A percentile compares a stretch with the other conserved stretches of the same genome.
These are phyloP conservation scores for Eleusine indica DNA, from an alignment of 176 grass and related monocot species.

Conservation along the genomic window DNA sequence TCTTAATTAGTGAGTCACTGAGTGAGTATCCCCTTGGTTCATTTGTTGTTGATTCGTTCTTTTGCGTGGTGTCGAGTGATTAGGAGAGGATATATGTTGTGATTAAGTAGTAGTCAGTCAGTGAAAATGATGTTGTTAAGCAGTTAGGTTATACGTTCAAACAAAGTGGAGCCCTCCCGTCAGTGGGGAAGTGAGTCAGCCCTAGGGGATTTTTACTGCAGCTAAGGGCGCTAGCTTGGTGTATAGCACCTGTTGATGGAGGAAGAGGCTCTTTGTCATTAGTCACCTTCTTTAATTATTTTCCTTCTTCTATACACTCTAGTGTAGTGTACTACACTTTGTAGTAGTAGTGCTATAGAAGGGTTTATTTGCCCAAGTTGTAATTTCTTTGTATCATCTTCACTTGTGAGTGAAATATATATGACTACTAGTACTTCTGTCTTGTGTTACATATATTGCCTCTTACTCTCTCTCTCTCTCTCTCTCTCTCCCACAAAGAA, in stretches of 20 bases:
- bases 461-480: neutral
- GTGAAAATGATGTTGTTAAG: neutral
- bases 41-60: constrained; percentile 52
- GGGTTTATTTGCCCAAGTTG: neutral
- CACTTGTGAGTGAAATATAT: constrained; percentile 35
- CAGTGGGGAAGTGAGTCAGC: constrained; percentile 57
- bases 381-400: neutral
- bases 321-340: constrained; percentile 18
- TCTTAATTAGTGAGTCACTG: neutral
- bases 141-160: constrained; percentile 37
- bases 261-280: constrained; percentile 49
- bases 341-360: constrained; percentile 8
- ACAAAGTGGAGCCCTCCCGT: constrained; percentile 51
- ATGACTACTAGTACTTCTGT: constrained; percentile 12
- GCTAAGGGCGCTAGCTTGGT: constrained; percentile 51
- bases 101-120: neutral
- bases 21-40: constrained; percentile 35
- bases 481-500: neutral
- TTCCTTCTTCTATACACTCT: neutral
- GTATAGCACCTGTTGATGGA: constrained; percentile 53
- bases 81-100: neutral
- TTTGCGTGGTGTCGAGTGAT: neutral
- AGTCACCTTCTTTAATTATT: neutral
- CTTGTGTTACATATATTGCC: neutral
- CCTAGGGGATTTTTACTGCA: constrained; percentile 59